Evolutionary conservation across 1,139 yeast species (phyloP), one percentile per base, ranked within the genome.

Genomic region (Pichia sp.): DNA sequence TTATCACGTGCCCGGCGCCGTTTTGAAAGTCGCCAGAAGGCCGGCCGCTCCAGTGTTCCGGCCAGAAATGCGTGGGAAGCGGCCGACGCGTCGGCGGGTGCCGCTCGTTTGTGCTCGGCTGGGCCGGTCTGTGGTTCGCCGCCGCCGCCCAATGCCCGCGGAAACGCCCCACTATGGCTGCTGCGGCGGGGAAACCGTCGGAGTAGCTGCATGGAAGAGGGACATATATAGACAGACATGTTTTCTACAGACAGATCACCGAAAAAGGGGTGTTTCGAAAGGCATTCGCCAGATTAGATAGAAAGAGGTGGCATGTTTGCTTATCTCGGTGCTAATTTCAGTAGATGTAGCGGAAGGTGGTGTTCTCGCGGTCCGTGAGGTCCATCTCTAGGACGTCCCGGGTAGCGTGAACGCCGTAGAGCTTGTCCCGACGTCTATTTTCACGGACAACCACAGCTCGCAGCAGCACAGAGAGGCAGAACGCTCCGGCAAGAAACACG

Each of bases 361-460:
- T 62, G 55, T 74, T 74, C 54, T 74, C 71, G 16, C 67, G 61
- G 61, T 74, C 78, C 4, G 78, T 73, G 52, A 73, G 58, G 57
- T 74, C 78, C 47, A 66, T 65, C 50, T 68, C 67, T 6, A 52
- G 46, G n/a, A 48, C 46, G 31, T 70, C 73, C 59, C 58, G 3
- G 31, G 60, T 49, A 63, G 66, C 31, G 49, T 45, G n/a, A 49
- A 55, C 9, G 41, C 9, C 59, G 29, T 46, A n/a, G 49, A 48
- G 61, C 42, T 60, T 60, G 53, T 79, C 82, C 60, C 79, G 74
- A 49, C 66, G 67, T 38, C 65, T 67, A 59, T 80, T 80, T 59
- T 75, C 79, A 55, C 65, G 66, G 58, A 66, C 68, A 49, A 72
- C 69, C 42, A 73, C 63, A 34, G 70, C 63, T 6, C 77, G 74